Evolutionary conservation across 805 yeast genomes (phyloP).

Genomic region (Saccharomycopsis synnaedendra): DNA sequence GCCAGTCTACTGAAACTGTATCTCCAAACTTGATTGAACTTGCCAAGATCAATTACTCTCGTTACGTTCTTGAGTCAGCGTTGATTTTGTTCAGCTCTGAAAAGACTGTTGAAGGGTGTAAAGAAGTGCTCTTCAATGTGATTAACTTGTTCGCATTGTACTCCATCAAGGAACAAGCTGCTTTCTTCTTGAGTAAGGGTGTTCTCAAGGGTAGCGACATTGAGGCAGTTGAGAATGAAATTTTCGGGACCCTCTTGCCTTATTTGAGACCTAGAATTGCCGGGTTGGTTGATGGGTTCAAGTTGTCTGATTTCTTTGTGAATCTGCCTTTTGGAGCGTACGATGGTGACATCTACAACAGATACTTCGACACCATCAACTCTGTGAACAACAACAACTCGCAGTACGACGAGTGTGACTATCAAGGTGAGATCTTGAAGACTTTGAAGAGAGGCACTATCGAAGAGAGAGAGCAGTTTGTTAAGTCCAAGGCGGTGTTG

Average conservation of each 20-base stretch:
- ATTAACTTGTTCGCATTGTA: conserved; percentile 54
- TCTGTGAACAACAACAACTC: conserved; percentile 48
- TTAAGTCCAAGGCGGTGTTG: conserved; percentile 22
- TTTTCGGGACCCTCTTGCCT: conserved; percentile 35
- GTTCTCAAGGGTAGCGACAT: conserved; percentile 34
- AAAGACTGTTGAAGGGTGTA: conserved; percentile 24
- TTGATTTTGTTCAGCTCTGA: conserved; percentile 8
- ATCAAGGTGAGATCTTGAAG: conserved; percentile 28
- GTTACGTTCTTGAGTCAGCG: conserved; percentile 33
- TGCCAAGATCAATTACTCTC: conserved; percentile 40
- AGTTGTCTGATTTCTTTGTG: conserved; percentile 67
- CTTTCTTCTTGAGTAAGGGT: conserved; percentile 56
- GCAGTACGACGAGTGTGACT: conserved; percentile 39
- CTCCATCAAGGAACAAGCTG: conserved; percentile 59
- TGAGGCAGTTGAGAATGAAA: conserved; percentile 29
- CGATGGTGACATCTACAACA: conserved; percentile 75
- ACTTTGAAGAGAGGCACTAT: conserved; percentile 28
- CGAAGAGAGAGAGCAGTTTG: conserved; percentile 24
- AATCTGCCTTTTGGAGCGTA: conserved; percentile 74
- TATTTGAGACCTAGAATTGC: conserved; percentile 57
- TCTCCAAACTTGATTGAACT: conserved; percentile 25
- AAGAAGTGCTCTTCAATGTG: conserved; percentile 38
- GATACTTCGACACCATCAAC: conserved; percentile 54
- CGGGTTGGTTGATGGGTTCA: conserved; percentile 75
- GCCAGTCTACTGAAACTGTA: conserved; percentile 11